Evolutionary conservation across 805 yeast species (phyloP).

Genomic region (Tetrapisispora taiwanensis): DNA sequence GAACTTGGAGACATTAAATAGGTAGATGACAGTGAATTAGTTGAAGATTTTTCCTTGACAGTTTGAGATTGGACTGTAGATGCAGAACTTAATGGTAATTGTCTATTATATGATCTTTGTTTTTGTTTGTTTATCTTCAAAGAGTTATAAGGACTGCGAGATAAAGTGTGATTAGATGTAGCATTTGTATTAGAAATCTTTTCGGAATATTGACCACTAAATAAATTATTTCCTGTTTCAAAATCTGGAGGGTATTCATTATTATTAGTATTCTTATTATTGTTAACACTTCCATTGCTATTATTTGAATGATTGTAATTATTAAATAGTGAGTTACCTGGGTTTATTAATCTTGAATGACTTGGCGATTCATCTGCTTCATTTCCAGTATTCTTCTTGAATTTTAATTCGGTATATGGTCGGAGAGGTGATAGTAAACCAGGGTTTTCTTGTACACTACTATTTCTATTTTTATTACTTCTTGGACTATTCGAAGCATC

Average conservation of each 20-base stretch:
- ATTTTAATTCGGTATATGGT: background rate
- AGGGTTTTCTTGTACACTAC: background rate
- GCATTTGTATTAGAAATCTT: background rate
- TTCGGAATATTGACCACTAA: background rate
- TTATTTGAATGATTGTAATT: background rate
- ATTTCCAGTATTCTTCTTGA: background rate
- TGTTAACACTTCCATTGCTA: background rate
- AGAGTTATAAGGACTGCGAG: conserved; percentile 13
- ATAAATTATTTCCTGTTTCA: background rate
- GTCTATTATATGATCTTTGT: conserved; percentile 26
- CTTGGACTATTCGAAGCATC: conserved; percentile 1
- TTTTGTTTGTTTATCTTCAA: conserved; percentile 27
- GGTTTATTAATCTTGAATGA: background rate
- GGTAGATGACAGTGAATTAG: conserved; percentile 20
- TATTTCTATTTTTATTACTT: background rate
- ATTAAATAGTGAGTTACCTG: background rate
- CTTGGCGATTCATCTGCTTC: conserved; percentile 2
- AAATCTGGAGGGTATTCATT: background rate
- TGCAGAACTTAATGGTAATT: conserved; percentile 3
- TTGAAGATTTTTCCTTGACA: conserved; percentile 19
- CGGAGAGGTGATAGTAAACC: conserved; percentile 4
- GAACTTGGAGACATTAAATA: conserved; percentile 22
- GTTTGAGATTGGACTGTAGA: conserved; percentile 15
- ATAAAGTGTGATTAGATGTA: background rate
- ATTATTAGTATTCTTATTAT: background rate